Evolutionary conservation across 1,139 yeast genomes (phyloP).

Genomic region (Geotrichum candidum): DNA sequence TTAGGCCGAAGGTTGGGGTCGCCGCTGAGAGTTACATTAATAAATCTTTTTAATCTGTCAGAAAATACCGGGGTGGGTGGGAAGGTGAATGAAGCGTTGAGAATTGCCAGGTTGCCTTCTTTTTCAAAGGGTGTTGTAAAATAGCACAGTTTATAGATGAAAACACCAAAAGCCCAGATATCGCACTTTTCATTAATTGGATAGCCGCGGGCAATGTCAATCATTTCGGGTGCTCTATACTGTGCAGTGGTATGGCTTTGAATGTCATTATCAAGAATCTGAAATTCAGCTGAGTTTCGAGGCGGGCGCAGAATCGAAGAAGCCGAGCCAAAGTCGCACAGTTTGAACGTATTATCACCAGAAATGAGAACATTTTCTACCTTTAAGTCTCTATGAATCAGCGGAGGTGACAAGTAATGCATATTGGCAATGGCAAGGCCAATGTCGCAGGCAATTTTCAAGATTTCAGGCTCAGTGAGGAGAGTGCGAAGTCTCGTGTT

Average conservation of each 20-base stretch:
- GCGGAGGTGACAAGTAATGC: constrained; percentile 79
- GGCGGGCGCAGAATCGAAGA: constrained; percentile 66
- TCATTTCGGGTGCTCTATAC: constrained; percentile 94
- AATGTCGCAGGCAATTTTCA: constrained; percentile 76
- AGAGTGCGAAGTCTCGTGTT: constrained; percentile 79
- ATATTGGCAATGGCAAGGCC: constrained; percentile 81
- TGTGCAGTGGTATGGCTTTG: constrained; percentile 96
- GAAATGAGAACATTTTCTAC: constrained; percentile 90
- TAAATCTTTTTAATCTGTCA: constrained; percentile 41
- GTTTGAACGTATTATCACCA: constrained; percentile 62
- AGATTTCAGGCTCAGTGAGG: constrained; percentile 73
- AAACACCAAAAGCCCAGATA: constrained; percentile 97
- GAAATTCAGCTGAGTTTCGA: constrained; percentile 57
- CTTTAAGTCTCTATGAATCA: constrained; percentile 89
- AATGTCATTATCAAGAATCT: constrained; percentile 70
- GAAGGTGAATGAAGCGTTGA: constrained; percentile 55
- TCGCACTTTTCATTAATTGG: constrained; percentile 94
- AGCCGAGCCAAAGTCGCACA: constrained; percentile 94
- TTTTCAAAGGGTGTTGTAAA: constrained; percentile 92
- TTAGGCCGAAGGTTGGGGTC: constrained; percentile 82
- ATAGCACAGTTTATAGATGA: constrained; percentile 83
- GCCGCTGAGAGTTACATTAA: constrained; percentile 70
- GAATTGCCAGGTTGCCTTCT: constrained; percentile 61
- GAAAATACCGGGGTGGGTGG: constrained; percentile 44
- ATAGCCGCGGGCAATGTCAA: constrained; percentile 73